A percentile compares a stretch with the other conserved stretches of the same genome.
Evolutionary conservation across 192 early-diverging fungal genomes (phyloP).

Genomic region (Endogone sp.): DNA sequence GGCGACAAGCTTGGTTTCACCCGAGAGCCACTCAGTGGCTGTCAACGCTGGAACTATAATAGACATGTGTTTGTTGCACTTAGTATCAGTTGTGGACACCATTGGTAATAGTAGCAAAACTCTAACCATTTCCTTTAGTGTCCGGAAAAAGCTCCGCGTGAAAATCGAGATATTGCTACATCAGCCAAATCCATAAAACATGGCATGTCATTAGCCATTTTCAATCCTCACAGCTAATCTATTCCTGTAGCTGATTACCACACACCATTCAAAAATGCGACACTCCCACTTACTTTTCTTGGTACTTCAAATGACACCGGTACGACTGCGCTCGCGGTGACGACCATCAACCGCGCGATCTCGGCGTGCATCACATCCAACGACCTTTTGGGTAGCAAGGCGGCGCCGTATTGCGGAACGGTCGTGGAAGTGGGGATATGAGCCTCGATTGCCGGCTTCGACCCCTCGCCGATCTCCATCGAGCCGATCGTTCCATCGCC

Average conservation of each 20-base stretch:
- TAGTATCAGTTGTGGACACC: neutral
- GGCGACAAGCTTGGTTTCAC: constrained; percentile 39
- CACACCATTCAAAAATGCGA: neutral
- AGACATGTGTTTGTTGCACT: constrained; percentile 3
- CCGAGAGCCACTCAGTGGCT: constrained; percentile 55
- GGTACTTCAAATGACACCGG: constrained; percentile 69
- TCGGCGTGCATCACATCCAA: constrained; percentile 74
- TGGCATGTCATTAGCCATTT: too few relatives aligned
- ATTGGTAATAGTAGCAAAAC: too few relatives aligned
- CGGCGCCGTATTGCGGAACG: constrained; percentile 48
- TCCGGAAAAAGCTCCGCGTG: constrained; percentile 85
- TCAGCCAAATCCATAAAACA: too few relatives aligned
- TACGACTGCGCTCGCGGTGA: constrained; percentile 55
- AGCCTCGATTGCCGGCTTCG: constrained; percentile 40
- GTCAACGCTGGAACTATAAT: constrained; percentile 42
- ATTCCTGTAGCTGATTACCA: too few relatives aligned
- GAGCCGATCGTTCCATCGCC: constrained; percentile 71
- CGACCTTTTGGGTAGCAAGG: constrained; percentile 62
- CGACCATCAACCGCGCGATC: constrained; percentile 56
- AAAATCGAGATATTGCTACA: constrained; percentile 77
- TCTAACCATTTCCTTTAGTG: constrained; percentile 52
- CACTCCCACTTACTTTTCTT: constrained; percentile 41
- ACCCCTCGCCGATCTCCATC: constrained; percentile 46
- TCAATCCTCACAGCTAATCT: too few relatives aligned
- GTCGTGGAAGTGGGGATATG: constrained; percentile 40